These are phyloP conservation scores for Pseudofabraea citricarpa DNA, from an alignment of 2,329 filamentous ascomycete species.

Conservation along the genomic window DNA sequence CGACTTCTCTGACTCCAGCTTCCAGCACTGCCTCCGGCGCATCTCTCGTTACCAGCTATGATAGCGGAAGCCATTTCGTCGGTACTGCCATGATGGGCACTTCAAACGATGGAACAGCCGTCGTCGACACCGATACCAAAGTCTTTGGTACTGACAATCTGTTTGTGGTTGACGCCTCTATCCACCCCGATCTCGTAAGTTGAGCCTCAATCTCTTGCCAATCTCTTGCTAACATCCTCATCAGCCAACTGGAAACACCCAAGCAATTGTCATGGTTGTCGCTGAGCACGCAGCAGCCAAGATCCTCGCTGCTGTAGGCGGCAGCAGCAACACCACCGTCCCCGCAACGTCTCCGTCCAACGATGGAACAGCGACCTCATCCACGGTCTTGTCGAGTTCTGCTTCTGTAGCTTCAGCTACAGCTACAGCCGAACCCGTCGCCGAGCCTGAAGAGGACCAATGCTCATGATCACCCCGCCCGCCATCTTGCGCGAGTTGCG, in stretches of 20 bases:
- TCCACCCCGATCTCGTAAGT: no score
- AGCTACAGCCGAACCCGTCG: no score
- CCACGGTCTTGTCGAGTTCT: no score
- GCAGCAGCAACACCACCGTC: neutral
- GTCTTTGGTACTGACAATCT: conserved; percentile 64
- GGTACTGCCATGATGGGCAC: conserved; percentile 55
- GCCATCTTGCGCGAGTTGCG: no score
- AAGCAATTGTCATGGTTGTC: conserved; percentile 59
- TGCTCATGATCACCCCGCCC: no score
- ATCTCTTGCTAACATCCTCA: no score
- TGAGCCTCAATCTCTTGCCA: no score
- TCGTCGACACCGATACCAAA: conserved; percentile 57
- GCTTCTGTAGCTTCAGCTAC: no score
- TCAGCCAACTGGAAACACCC: conserved; percentile 63
- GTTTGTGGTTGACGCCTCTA: conserved; percentile 61
- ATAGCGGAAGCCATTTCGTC: conserved; percentile 41
- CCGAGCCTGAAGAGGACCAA: no score
- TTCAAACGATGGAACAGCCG: conserved; percentile 50
- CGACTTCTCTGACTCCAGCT: conserved; percentile 37
- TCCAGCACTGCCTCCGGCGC: conserved; percentile 6
- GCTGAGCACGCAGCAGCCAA: conserved; percentile 56
- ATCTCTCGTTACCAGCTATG: conserved; percentile 2
- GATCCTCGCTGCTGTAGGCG: conserved; percentile 42
- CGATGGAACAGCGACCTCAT: no score
- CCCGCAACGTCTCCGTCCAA: neutral